Base-by-base conservation (phyloP, 2,329 filamentous ascomycete genomes). In the Monosporascus sp. region DNA sequence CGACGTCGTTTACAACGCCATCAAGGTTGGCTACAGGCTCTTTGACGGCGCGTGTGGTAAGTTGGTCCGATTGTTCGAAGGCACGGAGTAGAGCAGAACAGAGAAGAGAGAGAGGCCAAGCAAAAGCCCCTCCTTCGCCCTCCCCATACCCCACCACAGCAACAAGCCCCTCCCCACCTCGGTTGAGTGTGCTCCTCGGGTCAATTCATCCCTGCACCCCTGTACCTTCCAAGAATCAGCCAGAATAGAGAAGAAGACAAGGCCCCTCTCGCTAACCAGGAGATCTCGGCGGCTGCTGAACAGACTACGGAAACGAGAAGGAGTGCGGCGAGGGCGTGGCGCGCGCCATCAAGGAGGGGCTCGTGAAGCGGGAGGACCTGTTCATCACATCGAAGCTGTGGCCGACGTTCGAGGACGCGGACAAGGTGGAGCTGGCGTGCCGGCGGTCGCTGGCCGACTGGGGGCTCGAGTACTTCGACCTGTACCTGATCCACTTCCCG, bases 381-480 rank as follows among this genome's bases (percentile, higher is more conserved):
- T 96, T 96, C 82, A 85, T 96, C 68, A 88, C 92, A 60, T 90
- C 87, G 73, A 96, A 96, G 79, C 86, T 96, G 54, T 96, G 91
- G 90, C 91, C 93, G 77, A 86, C 86, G 61, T 96, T 91, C 82
- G 90, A 96, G 78, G 87, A 93, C 65, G 79, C 79, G 63, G 86
- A 93, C 62, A 80, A 81, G 63, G 89, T 93, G 57, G 83, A 87
- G 73, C 85, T 85, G 54, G 90, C 94, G 67, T 81, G 78, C 72
- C 83, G 83, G 71, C 86, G 86, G 67, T 88, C 92, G 74, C 84
- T 92, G 57, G 81, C 83, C 61, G 88, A 93, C 77, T 93, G 89
- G 85, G 86, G 87, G 58, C 70, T 95, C 56, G 90, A 92, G 66
- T 95, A 95, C 79, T 92, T 96, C 71, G 90, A 96, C 71, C 83